Base-by-base conservation (phyloP, 73 alveolate species). In the Stentor roeselii region DNA sequence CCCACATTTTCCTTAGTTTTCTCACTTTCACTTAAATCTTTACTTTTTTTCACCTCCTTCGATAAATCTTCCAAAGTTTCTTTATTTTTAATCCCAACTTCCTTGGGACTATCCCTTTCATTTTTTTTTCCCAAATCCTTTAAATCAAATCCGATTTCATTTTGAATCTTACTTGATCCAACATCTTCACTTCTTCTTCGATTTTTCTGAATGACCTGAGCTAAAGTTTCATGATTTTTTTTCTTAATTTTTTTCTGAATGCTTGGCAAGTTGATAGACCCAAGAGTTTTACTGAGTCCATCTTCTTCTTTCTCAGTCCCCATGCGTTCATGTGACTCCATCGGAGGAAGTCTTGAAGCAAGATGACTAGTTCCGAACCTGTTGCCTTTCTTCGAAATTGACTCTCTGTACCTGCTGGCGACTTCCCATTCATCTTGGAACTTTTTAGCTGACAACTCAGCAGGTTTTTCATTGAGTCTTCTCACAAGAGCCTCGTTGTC, bases 401-500 rank as follows among this genome's bases (percentile, higher is more conserved):
- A 27, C 14, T 67, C 41, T 32, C 37, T 67, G 41, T 67, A 67
- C 34, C 34, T 67, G 41, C 41, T 67, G 21, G 41, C n/a, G 1
- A 21, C 27, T 1, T 30, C 80, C n/a, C 37, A 67, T 1, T 67
- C 80, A n/a, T 67, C 80, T 21, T 67, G 42, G 34, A 67, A 67
- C 34, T 67, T 67, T 67, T 34, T 67, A 21, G 34, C 14, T 21
- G n/a, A 21, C 11, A 67, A 21, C 1, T 32, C 37, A 27, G 80
- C n/a, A 21, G 80, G 37, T 2, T 67, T 67, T 67, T 67, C 80
- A 21, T 21, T 67, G 1, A 67, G 11, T 67, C 80, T 67, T 67
- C 37, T 67, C 0, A 67, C 41, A 30, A 67, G 34, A 1, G 80
- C 80, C 1, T 21, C n/a, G 2, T 67, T 67, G 11, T 67, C 80